phyloP scores from a whole-genome alignment of 345 rosid species.

The Balakata baccata region DNA sequence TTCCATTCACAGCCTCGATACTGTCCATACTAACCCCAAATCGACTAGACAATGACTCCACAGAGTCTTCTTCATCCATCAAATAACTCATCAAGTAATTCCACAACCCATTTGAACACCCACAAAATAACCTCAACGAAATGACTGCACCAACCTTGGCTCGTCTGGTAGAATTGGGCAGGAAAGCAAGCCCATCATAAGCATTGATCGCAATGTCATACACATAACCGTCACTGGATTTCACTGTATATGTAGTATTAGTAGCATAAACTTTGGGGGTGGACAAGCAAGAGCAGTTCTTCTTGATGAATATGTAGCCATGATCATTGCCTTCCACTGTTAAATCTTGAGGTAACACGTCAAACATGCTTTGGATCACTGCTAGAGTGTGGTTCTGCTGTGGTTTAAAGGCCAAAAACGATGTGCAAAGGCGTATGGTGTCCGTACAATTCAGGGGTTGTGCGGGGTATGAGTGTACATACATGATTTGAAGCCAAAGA shows the following conservation, averaged over 20 bases:
- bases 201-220: slow-evolving; percentile 52
- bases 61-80: slow-evolving; percentile 64
- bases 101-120: slow-evolving; percentile 94
- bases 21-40: slow-evolving; percentile 93
- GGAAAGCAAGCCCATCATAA: slow-evolving; percentile 74
- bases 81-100: slow-evolving; percentile 94
- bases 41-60: slow-evolving; percentile 78
- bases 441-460: slow-evolving; percentile 86
- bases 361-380: slow-evolving; percentile 91
- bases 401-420: slow-evolving; percentile 82
- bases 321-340: slow-evolving; percentile 41
- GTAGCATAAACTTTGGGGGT: slow-evolving; percentile 57
- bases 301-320: slow-evolving; percentile 60
- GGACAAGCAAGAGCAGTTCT: slow-evolving; percentile 88
- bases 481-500: slow-evolving; percentile 17
- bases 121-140: slow-evolving; percentile 76
- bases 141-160: slow-evolving; percentile 66
- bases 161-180: slow-evolving; percentile 48
- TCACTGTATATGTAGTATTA: slow-evolving; percentile 75
- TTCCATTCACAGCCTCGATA: slow-evolving; percentile 70
- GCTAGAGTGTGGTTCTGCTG: slow-evolving; percentile 50
- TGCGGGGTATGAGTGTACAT: slow-evolving; percentile 35
- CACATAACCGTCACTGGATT: slow-evolving; percentile 54
- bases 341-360: slow-evolving; percentile 58
- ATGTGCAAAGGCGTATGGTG: slow-evolving; percentile 68